Conservation (phyloP, 768 basidiomycete species). For the Leccinum ochraceum region DNA sequence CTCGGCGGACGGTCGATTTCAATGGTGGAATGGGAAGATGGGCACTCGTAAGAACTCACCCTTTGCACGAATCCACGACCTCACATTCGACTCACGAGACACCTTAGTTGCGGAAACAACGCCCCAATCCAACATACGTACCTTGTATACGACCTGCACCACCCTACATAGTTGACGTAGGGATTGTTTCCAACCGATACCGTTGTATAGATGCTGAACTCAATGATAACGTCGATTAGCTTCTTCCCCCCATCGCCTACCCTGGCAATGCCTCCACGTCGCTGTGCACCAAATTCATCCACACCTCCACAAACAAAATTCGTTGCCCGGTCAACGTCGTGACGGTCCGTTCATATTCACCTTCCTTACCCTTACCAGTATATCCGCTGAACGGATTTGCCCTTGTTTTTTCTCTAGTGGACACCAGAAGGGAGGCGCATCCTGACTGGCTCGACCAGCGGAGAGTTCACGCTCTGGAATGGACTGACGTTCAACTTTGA, state of each 20-base stretch:
- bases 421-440: conserved; percentile 91
- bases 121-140: conserved; percentile 75
- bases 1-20: conserved; percentile 93
- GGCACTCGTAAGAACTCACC: conserved; percentile 62
- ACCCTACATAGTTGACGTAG: conserved; percentile 87
- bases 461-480: conserved; percentile 99
- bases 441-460: conserved; percentile 92
- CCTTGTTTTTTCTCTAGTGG: conserved; percentile 58
- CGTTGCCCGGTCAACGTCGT: conserved; percentile 97
- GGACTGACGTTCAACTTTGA: conserved; percentile 99
- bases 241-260: conserved; percentile 94
- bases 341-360: conserved; percentile 56
- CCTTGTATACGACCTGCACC: conserved; percentile 82
- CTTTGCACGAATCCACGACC: not conserved
- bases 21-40: conserved; percentile 86
- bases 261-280: conserved; percentile 90
- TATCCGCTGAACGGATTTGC: not conserved
- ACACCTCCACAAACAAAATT: conserved; percentile 98
- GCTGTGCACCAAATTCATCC: conserved; percentile 94
- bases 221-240: conserved; percentile 46
- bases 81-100: not conserved
- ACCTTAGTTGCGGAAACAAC: conserved; percentile 67
- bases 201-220: conserved; percentile 24
- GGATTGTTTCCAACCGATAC: conserved; percentile 28
- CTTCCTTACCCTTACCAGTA: not conserved